Evolutionary conservation across 1,284 basidiomycete species (phyloP).

Genomic region (Boletus sp.): DNA sequence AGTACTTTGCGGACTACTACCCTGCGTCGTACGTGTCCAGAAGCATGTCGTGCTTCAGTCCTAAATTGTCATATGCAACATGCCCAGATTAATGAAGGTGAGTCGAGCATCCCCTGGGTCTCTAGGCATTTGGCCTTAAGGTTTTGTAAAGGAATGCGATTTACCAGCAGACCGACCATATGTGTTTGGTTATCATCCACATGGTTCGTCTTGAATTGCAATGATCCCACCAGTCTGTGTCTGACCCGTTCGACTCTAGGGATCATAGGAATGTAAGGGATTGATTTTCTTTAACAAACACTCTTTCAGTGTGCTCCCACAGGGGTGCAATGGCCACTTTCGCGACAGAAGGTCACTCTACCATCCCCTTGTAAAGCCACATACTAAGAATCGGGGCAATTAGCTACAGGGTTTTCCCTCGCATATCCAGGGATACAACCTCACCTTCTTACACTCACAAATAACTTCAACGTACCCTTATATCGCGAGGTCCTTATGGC

Average conservation of each 20-base stretch:
- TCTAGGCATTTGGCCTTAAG: not conserved
- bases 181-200: constrained; percentile 97
- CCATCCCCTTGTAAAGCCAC: not conserved
- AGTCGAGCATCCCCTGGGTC: not conserved
- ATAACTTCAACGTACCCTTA: constrained; percentile 91
- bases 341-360: constrained; percentile 75
- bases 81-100: constrained; percentile 28
- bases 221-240: not conserved
- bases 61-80: not conserved
- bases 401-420: constrained; percentile 89
- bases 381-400: constrained; percentile 1
- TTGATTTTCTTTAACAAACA: not conserved
- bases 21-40: constrained; percentile 73
- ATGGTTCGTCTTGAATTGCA: constrained; percentile 55
- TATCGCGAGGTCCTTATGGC: constrained; percentile 89
- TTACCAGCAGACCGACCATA: constrained; percentile 90
- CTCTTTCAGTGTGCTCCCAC: not conserved
- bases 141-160: constrained; percentile 68
- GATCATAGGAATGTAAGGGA: constrained; percentile 88
- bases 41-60: not conserved
- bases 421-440: constrained; percentile 91
- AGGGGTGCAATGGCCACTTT: constrained; percentile 95
- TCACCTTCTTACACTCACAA: constrained; percentile 87
- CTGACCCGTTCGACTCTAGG: constrained; percentile 40
- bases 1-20: constrained; percentile 90